Percentiles rank a stretch among this genome's conserved stretches.
phyloP scores from a whole-genome alignment of 2,329 filamentous ascomycete genomes.

The Sclerotinia minor region DNA sequence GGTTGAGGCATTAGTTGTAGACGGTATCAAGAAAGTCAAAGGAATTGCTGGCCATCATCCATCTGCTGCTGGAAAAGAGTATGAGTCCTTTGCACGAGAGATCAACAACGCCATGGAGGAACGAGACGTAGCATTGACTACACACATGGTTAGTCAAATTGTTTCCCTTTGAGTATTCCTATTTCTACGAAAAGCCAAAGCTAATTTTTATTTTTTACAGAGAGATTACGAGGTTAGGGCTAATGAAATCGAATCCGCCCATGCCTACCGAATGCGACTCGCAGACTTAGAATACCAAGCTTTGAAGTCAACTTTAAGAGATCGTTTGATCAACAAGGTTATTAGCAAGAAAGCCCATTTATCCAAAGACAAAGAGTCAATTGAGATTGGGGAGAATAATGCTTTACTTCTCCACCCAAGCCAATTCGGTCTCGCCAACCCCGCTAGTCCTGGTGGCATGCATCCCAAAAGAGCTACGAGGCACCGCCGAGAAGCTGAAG shows the following conservation, averaged over 20 bases:
- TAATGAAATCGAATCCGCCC: slow-evolving; percentile 58
- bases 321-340: slow-evolving; percentile 66
- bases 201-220: slow-evolving; percentile 43
- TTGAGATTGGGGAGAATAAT: slow-evolving; percentile 66
- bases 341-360: slow-evolving; percentile 64
- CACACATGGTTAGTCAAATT: slow-evolving; percentile 68
- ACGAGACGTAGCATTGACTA: slow-evolving; percentile 78
- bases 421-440: slow-evolving; percentile 66
- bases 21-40: slow-evolving; percentile 38
- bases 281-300: slow-evolving; percentile 62
- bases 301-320: slow-evolving; percentile 60
- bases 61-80: slow-evolving; percentile 75
- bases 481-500: slow-evolving; percentile 59
- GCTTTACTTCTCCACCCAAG: slow-evolving; percentile 66
- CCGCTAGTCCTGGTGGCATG: slow-evolving; percentile 61
- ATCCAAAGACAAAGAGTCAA: slow-evolving; percentile 65
- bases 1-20: slow-evolving; percentile 42
- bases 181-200: not conserved
- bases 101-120: slow-evolving; percentile 87
- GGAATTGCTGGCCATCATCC: slow-evolving; percentile 45
- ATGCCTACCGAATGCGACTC: slow-evolving; percentile 62
- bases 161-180: not conserved
- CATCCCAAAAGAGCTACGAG: slow-evolving; percentile 64
- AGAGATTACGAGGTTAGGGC: slow-evolving; percentile 64
- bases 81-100: slow-evolving; percentile 80